Conservation (phyloP, 129 eudicot genomes). For the Mikania micrantha region DNA sequence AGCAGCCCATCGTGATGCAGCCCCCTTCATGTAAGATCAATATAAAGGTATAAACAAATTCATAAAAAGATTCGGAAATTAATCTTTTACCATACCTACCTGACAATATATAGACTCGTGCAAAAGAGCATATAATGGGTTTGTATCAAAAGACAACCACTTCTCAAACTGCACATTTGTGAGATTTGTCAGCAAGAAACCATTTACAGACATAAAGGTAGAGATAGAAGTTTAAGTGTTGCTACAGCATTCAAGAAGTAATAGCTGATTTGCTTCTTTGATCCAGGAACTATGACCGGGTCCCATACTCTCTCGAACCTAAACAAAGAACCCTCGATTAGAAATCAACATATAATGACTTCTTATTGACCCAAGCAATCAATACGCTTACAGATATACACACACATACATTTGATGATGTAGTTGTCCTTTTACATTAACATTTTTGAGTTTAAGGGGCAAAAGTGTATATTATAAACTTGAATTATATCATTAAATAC, state of each 20-base stretch:
- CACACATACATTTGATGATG: too few relatives aligned
- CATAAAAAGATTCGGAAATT: neutral
- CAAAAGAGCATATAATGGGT: conserved; percentile 79
- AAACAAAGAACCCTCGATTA: conserved; percentile 7
- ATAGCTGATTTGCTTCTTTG: conserved; percentile 70
- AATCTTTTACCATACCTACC: conserved; percentile 27
- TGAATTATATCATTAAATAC: too few relatives aligned
- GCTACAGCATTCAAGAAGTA: conserved; percentile 81
- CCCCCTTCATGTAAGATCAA: conserved; percentile 49
- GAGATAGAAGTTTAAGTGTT: neutral
- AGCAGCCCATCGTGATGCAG: conserved; percentile 92
- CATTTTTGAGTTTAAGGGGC: too few relatives aligned
- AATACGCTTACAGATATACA: too few relatives aligned
- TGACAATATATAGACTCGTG: conserved; percentile 92
- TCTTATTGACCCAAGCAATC: too few relatives aligned
- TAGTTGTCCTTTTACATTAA: too few relatives aligned
- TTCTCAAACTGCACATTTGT: conserved; percentile 63
- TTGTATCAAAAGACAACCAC: conserved; percentile 64
- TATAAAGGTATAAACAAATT: neutral
- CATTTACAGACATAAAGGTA: neutral
- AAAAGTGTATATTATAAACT: too few relatives aligned
- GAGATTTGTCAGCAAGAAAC: neutral
- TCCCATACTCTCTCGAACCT: conserved; percentile 98
- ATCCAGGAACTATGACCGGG: conserved; percentile 79
- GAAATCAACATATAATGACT: neutral